Conservation (phyloP, 768 basidiomycete species). For the Tulasnella sp. region DNA sequence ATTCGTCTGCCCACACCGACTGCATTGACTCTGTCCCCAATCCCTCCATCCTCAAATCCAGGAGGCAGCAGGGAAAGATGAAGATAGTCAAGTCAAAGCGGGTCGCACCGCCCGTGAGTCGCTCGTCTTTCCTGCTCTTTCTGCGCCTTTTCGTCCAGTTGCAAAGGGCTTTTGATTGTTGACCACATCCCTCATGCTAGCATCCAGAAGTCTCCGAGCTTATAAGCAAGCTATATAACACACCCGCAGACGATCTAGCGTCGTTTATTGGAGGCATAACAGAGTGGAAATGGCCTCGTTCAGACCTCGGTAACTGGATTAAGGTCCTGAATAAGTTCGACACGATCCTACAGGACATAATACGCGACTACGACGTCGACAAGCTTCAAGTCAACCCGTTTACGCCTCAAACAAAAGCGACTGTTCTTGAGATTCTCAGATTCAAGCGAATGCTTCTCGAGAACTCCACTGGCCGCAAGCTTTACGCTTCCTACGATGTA, state of each 20-base stretch:
- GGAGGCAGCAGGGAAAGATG: constrained; percentile 33
- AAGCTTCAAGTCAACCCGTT: constrained; percentile 74
- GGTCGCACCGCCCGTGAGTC: constrained; percentile 60
- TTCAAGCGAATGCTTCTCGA: constrained; percentile 87
- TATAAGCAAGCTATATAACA: constrained; percentile 54
- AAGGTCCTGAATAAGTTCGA: constrained; percentile 95
- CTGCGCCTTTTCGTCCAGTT: constrained; percentile 15
- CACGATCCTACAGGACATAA: constrained; percentile 67
- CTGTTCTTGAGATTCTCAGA: constrained; percentile 69
- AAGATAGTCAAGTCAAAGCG: constrained; percentile 71
- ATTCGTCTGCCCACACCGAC: not conserved
- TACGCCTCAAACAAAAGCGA: constrained; percentile 57
- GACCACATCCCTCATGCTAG: constrained; percentile 28
- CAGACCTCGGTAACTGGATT: constrained; percentile 95
- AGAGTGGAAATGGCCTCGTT: constrained; percentile 88
- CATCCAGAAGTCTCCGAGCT: constrained; percentile 72
- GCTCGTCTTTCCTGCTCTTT: constrained; percentile 11
- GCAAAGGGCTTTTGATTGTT: constrained; percentile 6
- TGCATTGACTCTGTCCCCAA: not conserved
- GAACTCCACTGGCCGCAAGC: constrained; percentile 96
- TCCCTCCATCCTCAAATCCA: not conserved
- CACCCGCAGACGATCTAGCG: constrained; percentile 60
- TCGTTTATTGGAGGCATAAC: constrained; percentile 56
- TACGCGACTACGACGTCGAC: constrained; percentile 76
- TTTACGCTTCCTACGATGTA: constrained; percentile 94